Percentiles rank a stretch among this genome's conserved stretches.
Evolutionary conservation across 768 basidiomycete species (phyloP).

Genomic region (Psilocybe tampanensis): DNA sequence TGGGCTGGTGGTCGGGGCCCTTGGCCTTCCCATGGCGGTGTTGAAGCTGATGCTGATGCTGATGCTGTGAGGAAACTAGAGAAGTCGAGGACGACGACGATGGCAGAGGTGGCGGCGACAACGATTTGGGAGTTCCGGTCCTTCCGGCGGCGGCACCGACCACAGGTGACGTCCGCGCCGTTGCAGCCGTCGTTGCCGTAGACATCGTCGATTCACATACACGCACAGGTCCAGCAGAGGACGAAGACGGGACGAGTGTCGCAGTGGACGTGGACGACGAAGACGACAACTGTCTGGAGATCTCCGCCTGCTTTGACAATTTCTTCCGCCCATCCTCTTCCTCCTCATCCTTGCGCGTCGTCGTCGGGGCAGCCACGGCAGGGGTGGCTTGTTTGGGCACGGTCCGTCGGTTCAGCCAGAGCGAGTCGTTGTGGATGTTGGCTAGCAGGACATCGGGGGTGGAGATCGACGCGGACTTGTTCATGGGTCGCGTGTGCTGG

Average conservation of each 20-base stretch:
- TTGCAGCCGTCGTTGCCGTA: too few relatives aligned
- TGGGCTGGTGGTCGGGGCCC: too few relatives aligned
- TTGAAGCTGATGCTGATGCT: too few relatives aligned
- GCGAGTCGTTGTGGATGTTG: slow-evolving; percentile 1
- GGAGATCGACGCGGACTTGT: neutral
- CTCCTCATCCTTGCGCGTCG: too few relatives aligned
- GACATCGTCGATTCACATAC: too few relatives aligned
- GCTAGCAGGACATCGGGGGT: neutral
- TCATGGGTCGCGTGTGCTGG: neutral
- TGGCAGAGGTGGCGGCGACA: neutral
- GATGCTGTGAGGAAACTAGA: neutral
- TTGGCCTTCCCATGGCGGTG: neutral
- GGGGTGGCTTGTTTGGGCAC: neutral
- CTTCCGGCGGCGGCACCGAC: neutral
- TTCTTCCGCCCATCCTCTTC: too few relatives aligned
- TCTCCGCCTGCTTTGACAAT: neutral
- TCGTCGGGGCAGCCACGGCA: too few relatives aligned
- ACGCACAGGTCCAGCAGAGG: too few relatives aligned
- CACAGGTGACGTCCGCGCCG: too few relatives aligned
- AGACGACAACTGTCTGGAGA: neutral
- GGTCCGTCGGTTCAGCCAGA: slow-evolving; percentile 16
- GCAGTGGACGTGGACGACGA: neutral
- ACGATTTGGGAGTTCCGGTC: neutral
- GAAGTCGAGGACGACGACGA: too few relatives aligned
- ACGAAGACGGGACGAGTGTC: neutral